Conservation (phyloP, 139 green algal species). For the Mesostigma viride region DNA sequence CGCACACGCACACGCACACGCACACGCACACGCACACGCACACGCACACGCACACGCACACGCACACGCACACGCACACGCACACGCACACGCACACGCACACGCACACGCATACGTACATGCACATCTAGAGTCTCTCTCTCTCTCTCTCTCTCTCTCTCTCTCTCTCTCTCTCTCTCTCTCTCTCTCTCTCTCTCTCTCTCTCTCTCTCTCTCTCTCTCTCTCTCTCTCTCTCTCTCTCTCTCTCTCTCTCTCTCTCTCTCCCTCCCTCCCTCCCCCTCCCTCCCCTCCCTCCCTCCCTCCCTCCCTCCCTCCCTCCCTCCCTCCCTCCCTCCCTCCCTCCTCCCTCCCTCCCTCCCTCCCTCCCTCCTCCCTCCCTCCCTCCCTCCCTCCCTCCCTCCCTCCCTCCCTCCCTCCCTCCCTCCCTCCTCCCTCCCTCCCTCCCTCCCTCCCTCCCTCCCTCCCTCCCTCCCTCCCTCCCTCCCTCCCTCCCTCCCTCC, state of each 20-base stretch:
- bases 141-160: background rate
- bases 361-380: background rate
- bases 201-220: background rate
- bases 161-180: background rate
- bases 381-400: background rate
- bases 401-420: background rate
- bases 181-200: background rate
- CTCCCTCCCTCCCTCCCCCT: background rate
- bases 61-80: conserved; percentile 14
- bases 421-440: background rate
- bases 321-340: background rate
- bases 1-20: background rate
- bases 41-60: conserved; percentile 9
- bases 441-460: no score
- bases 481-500: no score
- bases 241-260: background rate
- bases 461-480: no score
- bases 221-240: background rate
- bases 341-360: background rate
- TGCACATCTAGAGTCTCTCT: background rate
- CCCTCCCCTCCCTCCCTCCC: background rate
- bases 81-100: conserved; percentile 14
- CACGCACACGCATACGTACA: conserved; percentile 14
- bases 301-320: background rate
- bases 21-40: background rate